Base-by-base conservation (phyloP, 768 basidiomycete genomes). In the Gelatoporia subvermispora region DNA sequence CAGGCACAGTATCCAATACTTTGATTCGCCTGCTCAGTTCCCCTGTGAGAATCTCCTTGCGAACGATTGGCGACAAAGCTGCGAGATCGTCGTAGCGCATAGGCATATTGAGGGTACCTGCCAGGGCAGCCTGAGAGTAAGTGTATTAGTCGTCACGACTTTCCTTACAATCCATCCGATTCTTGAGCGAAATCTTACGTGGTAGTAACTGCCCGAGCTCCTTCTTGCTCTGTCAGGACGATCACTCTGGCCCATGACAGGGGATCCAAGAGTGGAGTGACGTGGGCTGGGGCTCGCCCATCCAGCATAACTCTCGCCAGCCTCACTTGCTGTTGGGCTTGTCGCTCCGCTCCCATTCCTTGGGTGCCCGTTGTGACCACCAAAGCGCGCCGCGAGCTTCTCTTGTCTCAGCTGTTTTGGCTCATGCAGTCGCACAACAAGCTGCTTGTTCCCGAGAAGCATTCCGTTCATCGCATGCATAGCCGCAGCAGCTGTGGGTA, bases 321-420 rank as follows among this genome's bases (percentile, higher is more conserved):
- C 84, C 57, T 93, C 91, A 57, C 87, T 89, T 8, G 79, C 77
- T 2, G 88, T 82, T 13, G 91, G 91, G 60, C 88, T 90, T 1
- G 89, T 91, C 8, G 89, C 88, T 11, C 91, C 91, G 57, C 86
- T 88, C 2, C 84, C 79, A 51, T 75, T 84, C 53, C 88, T 78
- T 10, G 88, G 88, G 57, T 92, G 90, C 15, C 84, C 84, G 57
- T 87, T 88, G 55, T 84, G 80, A 5, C 78, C 68, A 41, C 72
- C 80, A 58, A 88, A 91, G n/a, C 88, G 76, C 48, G 85, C 84
- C 13, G 89, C 89, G 8, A 93, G 73, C 56, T 93, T 92, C 68
- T 91, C 89, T 62, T 92, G 87, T 18, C 93, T 78, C n/a, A 93
- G 67, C 62, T 91, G 88, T 63, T 92, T 93, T 8, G 91, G 92